These are phyloP conservation scores for Aspergillus brunneoviolaceus DNA, from an alignment of 2,329 filamentous ascomycete genomes.

Conservation along the genomic window DNA sequence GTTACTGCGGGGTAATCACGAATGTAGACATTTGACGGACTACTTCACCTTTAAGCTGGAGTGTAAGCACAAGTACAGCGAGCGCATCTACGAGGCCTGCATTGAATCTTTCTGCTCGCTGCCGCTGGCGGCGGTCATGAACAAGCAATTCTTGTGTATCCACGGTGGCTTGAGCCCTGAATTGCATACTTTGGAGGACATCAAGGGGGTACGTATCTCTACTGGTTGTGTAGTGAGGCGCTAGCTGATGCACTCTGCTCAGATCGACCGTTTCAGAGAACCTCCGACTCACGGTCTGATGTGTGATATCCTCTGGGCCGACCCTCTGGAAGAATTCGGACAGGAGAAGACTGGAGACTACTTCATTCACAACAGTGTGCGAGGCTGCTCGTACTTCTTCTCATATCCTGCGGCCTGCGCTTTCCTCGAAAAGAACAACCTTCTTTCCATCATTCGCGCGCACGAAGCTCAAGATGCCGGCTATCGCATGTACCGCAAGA, in stretches of 20 bases:
- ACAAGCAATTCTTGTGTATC: conserved; percentile 99
- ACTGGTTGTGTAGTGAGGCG: too few species aligned
- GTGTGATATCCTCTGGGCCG: conserved; percentile 99
- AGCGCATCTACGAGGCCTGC: conserved; percentile 92
- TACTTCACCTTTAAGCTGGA: conserved; percentile 99
- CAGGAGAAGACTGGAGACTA: conserved; percentile 98
- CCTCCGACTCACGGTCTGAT: conserved; percentile 96
- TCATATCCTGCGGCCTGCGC: conserved; percentile 95
- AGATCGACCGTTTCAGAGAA: conserved; percentile 97
- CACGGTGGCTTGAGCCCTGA: conserved; percentile 96
- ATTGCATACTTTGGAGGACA: conserved; percentile 89
- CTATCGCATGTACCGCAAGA: conserved; percentile 99
- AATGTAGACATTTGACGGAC: conserved; percentile 97
- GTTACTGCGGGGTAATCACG: conserved; percentile 96
- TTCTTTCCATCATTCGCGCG: conserved; percentile 93
- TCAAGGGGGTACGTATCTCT: conserved; percentile 69
- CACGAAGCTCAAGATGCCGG: conserved; percentile 98
- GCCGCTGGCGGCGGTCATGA: conserved; percentile 95
- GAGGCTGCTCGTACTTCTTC: conserved; percentile 99
- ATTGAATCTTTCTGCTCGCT: conserved; percentile 97
- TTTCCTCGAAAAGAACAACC: conserved; percentile 98
- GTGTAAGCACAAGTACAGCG: conserved; percentile 99
- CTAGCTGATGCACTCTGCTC: conserved; percentile 21
- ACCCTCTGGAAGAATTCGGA: conserved; percentile 95
- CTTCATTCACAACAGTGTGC: conserved; percentile 97